Evolutionary conservation across 1,284 basidiomycete species (phyloP).

Genomic region (Mycosarcoma mackinlayi): DNA sequence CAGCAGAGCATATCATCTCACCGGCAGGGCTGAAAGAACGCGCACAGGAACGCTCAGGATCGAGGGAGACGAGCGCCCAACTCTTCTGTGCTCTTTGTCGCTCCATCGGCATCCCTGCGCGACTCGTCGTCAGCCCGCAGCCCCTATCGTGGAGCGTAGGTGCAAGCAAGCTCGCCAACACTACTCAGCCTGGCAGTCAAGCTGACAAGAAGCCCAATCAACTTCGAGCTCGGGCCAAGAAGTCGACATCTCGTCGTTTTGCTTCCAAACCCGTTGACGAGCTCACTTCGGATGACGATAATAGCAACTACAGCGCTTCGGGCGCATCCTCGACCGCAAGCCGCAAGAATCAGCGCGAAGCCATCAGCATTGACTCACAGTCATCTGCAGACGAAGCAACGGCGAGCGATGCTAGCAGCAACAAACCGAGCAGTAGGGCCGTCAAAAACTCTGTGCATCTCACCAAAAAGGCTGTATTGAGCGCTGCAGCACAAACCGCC

Average conservation of each 20-base stretch:
- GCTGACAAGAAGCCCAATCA: conserved; percentile 62
- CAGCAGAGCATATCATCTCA: conserved; percentile 77
- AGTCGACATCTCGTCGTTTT: conserved; percentile 16
- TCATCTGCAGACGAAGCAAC: conserved; percentile 22
- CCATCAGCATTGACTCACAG: conserved; percentile 16
- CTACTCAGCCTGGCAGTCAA: conserved; percentile 39
- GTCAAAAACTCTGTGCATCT: conserved; percentile 14
- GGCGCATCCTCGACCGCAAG: conserved; percentile 10
- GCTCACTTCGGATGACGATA: conserved; percentile 54
- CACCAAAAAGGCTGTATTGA: conserved; percentile 29
- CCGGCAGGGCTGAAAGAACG: conserved; percentile 90
- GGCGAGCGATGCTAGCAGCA: conserved; percentile 12
- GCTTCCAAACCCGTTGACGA: conserved; percentile 45
- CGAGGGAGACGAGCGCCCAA: conserved; percentile 87
- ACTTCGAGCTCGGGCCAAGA: conserved; percentile 18
- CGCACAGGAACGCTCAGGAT: conserved; percentile 81
- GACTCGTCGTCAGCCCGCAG: conserved; percentile 90
- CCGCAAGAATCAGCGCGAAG: conserved; percentile 7
- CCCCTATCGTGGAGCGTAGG: conserved; percentile 81
- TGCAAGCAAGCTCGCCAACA: conserved; percentile 61
- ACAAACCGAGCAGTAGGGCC: conserved; percentile 1
- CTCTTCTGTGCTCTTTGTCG: conserved; percentile 91
- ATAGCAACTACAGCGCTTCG: conserved; percentile 19
- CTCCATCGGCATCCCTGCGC: conserved; percentile 84
- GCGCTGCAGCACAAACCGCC: conserved; percentile 20